phyloP scores from a whole-genome alignment of 176 grass and related monocot species.

The Cenchrus americanus region DNA sequence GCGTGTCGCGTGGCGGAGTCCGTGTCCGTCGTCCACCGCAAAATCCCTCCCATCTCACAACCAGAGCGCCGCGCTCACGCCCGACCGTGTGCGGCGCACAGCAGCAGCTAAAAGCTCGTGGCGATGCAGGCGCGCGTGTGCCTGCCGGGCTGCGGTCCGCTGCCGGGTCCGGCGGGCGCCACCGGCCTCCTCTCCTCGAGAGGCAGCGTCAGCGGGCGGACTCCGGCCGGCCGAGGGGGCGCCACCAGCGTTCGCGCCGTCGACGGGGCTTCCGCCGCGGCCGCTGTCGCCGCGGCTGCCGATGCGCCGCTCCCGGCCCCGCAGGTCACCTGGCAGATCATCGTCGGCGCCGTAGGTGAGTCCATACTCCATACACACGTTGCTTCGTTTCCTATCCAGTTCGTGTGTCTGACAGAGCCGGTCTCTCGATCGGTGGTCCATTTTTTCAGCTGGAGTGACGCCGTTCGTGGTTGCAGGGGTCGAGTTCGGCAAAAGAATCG shows the following conservation, averaged over 20 bases:
- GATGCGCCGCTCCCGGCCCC: conserved; percentile 53
- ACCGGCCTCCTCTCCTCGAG: background rate
- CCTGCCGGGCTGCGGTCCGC: conserved; percentile 27
- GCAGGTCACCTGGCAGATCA: conserved; percentile 91
- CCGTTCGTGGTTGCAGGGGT: conserved; percentile 84
- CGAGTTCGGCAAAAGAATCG: conserved; percentile 93
- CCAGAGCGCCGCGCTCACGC: background rate
- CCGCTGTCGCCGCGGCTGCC: conserved; percentile 30
- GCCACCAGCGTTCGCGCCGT: conserved; percentile 28
- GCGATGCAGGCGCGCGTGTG: conserved; percentile 47
- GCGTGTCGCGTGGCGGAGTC: conserved; percentile 4
- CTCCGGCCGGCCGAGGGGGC: background rate
- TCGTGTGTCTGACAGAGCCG: background rate
- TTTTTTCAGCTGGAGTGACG: conserved; percentile 69
- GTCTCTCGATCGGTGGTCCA: background rate
- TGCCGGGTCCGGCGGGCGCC: background rate
- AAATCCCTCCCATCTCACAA: background rate
- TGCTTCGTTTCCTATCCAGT: background rate
- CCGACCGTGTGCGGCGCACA: background rate
- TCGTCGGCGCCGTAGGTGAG: conserved; percentile 71
- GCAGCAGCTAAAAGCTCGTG: background rate
- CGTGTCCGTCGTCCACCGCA: conserved; percentile 9
- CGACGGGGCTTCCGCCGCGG: conserved; percentile 37
- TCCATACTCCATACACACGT: background rate
- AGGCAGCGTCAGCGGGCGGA: background rate